phyloP scores from a whole-genome alignment of 1,284 basidiomycete genomes.

The Ustilago esculenta region DNA sequence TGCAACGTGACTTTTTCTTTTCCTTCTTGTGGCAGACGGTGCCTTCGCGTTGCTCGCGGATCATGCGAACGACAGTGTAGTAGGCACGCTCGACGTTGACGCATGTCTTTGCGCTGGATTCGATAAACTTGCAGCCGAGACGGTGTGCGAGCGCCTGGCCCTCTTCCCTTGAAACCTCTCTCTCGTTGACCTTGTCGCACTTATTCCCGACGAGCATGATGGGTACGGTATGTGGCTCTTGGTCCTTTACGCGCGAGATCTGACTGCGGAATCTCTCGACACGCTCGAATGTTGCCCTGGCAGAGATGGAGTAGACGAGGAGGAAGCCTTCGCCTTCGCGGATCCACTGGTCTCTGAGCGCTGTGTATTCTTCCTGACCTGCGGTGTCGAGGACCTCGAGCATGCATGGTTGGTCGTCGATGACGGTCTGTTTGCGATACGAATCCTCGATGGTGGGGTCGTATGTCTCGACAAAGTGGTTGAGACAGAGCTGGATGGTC shows the following conservation, averaged over 20 bases:
- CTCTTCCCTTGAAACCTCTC: conserved; percentile 74
- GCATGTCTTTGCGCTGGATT: conserved; percentile 68
- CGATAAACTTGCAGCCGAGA: conserved; percentile 67
- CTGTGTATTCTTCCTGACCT: conserved; percentile 75
- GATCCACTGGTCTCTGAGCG: conserved; percentile 68
- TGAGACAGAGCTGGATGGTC: conserved; percentile 74
- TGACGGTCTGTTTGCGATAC: conserved; percentile 67
- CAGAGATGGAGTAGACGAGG: conserved; percentile 68
- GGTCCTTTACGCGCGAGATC: conserved; percentile 65
- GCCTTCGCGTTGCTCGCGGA: conserved; percentile 61
- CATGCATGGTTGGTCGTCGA: conserved; percentile 69
- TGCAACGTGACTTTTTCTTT: conserved; percentile 65
- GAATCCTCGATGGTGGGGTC: conserved; percentile 68
- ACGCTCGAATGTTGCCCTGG: conserved; percentile 68
- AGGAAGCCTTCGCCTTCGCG: conserved; percentile 69
- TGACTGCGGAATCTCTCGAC: conserved; percentile 67
- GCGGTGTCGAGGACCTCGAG: conserved; percentile 89
- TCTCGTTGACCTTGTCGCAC: conserved; percentile 81
- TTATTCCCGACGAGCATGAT: conserved; percentile 90
- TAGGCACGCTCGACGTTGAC: conserved; percentile 68
- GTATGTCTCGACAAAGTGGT: conserved; percentile 63
- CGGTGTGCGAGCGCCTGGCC: conserved; percentile 65
- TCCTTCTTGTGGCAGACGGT: conserved; percentile 47
- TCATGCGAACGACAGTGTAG: conserved; percentile 65
- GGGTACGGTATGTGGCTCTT: conserved; percentile 70